Percentiles rank a stretch among this genome's conserved stretches.
Conservation (phyloP, 148 eudicot species). For the Amaranthus hypochondriacus region DNA sequence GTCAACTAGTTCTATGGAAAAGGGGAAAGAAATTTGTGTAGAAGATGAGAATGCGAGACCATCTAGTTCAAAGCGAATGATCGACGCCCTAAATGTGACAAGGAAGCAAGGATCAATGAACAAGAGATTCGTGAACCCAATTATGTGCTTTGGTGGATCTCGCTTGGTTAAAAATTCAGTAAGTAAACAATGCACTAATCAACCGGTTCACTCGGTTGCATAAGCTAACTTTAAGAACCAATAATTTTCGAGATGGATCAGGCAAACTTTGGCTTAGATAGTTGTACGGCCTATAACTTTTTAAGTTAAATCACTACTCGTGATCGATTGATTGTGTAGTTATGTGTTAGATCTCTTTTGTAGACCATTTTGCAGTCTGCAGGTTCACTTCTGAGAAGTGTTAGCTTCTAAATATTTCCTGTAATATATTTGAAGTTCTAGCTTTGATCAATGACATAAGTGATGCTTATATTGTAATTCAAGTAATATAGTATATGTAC, state of each 20-base stretch:
- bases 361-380: constrained; percentile 14
- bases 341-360: constrained; percentile 15
- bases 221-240: background rate
- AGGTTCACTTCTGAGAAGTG: background rate
- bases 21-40: constrained; percentile 37
- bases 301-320: constrained; percentile 23
- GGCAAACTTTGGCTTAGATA: constrained; percentile 5
- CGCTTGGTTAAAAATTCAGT: constrained; percentile 20
- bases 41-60: constrained; percentile 38
- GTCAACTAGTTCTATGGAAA: constrained; percentile 45
- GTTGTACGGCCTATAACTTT: constrained; percentile 8
- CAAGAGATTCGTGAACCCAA: constrained; percentile 41
- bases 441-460: constrained; percentile 2
- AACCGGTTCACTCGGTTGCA: constrained; percentile 10
- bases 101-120: constrained; percentile 31
- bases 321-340: constrained; percentile 12
- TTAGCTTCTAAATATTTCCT: constrained; percentile 11
- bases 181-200: constrained; percentile 21
- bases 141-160: constrained; percentile 60
- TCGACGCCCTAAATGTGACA: constrained; percentile 20
- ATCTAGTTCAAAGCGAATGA: constrained; percentile 27
- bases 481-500: background rate
- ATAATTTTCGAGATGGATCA: background rate
- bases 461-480: background rate
- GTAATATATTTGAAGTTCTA: constrained; percentile 8